Conservation (phyloP, 805 yeast species). For the Candida jianshihensis region DNA sequence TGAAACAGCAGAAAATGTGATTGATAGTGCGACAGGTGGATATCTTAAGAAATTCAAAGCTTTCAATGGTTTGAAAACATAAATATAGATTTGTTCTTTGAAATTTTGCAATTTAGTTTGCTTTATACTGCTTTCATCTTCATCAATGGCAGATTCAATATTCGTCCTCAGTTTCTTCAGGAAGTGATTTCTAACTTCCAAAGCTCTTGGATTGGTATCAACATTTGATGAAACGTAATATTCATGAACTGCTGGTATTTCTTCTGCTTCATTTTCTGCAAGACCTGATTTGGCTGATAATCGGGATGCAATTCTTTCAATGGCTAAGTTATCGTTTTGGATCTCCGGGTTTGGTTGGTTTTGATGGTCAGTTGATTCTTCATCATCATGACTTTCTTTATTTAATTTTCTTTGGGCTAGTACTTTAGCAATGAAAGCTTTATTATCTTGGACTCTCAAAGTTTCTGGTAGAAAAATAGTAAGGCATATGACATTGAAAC, state of each 20-base stretch:
- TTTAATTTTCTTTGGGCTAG: slow-evolving; percentile 29
- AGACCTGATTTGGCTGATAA: slow-evolving; percentile 2
- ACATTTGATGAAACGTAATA: background rate
- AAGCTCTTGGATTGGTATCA: background rate
- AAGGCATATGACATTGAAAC: slow-evolving; percentile 41
- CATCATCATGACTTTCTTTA: slow-evolving; percentile 1
- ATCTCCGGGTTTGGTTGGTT: slow-evolving; percentile 3
- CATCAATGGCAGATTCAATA: background rate
- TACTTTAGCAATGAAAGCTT: slow-evolving; percentile 38
- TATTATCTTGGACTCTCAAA: slow-evolving; percentile 46
- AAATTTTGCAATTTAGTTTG: slow-evolving; percentile 22
- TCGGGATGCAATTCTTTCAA: slow-evolving; percentile 16
- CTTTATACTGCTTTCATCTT: background rate
- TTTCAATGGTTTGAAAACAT: slow-evolving; percentile 51
- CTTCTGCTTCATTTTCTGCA: background rate
- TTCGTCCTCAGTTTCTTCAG: background rate
- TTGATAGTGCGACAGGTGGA: slow-evolving; percentile 69
- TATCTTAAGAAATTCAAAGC: slow-evolving; percentile 53
- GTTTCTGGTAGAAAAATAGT: slow-evolving; percentile 71
- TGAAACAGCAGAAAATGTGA: slow-evolving; percentile 61
- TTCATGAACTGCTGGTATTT: background rate
- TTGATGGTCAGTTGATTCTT: background rate
- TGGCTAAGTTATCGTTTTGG: too few relatives aligned
- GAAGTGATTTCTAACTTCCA: background rate
- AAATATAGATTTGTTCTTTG: slow-evolving; percentile 45